A percentile compares a stretch with the other conserved stretches of the same genome.
These are phyloP conservation scores for Lentinula edodes DNA, from an alignment of 768 basidiomycete species.

Conservation along the genomic window DNA sequence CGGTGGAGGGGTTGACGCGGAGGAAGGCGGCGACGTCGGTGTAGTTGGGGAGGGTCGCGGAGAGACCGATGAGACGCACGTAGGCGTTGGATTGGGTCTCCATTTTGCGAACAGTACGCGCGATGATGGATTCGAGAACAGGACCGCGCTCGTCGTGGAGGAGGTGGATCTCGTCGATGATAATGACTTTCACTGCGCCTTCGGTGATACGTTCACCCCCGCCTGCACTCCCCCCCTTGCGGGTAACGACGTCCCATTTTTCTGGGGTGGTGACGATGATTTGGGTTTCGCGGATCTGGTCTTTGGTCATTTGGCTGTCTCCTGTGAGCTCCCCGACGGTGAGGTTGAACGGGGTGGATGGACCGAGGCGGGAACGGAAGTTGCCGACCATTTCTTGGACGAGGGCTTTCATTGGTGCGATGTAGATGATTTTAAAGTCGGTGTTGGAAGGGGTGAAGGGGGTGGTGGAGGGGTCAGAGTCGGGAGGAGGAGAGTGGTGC, in stretches of 20 bases:
- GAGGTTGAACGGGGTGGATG: conserved; percentile 47
- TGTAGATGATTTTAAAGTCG: conserved; percentile 94
- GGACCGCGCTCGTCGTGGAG: conserved; percentile 98
- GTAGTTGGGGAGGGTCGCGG: conserved; percentile 97
- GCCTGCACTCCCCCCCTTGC: conserved; percentile 79
- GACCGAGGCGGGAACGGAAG: conserved; percentile 69
- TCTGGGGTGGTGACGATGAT: conserved; percentile 99
- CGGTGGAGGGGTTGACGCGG: conserved; percentile 81
- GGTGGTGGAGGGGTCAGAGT: conserved; percentile 66
- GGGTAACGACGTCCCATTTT: conserved; percentile 99
- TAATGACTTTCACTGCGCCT: conserved; percentile 87
- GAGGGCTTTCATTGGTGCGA: conserved; percentile 98
- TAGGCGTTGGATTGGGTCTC: conserved; percentile 80
- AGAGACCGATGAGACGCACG: conserved; percentile 90
- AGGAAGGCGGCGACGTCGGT: conserved; percentile 97
- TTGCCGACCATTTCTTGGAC: conserved; percentile 99
- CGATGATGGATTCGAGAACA: conserved; percentile 86
- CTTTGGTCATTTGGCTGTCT: conserved; percentile 96
- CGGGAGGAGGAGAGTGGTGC: conserved; percentile 49
- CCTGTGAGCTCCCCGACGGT: conserved; percentile 95
- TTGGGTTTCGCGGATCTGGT: conserved; percentile 94
- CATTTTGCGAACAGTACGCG: conserved; percentile 88
- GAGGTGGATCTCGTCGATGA: conserved; percentile 97
- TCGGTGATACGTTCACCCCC: conserved; percentile 76
- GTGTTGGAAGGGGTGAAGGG: conserved; percentile 48